Evolutionary conservation across 306 rosid species (phyloP).

Genomic region (Morella rubra): DNA sequence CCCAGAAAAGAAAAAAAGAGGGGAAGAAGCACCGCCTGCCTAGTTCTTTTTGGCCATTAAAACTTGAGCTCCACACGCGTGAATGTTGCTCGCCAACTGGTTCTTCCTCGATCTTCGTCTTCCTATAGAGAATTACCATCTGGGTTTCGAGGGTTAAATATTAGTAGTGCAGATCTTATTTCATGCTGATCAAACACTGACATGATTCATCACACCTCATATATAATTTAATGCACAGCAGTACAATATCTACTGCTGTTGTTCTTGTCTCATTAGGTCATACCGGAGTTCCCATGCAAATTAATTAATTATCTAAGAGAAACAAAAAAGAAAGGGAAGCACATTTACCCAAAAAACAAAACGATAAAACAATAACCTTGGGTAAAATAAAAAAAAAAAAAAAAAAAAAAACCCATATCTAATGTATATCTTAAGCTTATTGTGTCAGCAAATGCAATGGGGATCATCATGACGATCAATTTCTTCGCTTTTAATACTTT

Average conservation of each 20-base stretch:
- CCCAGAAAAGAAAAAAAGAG: background rate
- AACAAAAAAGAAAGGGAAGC: background rate
- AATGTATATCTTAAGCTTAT: background rate
- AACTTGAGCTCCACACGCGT: background rate
- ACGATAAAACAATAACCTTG: background rate
- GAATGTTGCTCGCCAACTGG: background rate
- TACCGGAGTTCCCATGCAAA: background rate
- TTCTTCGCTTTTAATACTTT: constrained; percentile 2
- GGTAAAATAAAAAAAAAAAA: background rate
- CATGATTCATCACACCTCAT: background rate
- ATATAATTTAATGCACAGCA: background rate
- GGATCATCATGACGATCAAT: constrained; percentile 2
- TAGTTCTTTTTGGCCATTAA: background rate
- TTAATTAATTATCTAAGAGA: background rate
- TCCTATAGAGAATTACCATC: background rate
- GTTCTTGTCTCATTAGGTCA: background rate
- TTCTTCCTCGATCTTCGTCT: background rate
- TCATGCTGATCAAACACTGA: too few relatives aligned
- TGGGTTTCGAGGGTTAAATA: too few relatives aligned
- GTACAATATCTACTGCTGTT: background rate
- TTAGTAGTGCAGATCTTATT: too few relatives aligned
- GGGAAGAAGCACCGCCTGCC: background rate
- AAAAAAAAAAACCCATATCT: background rate
- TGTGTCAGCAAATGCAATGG: constrained; percentile 12
- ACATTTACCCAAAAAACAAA: background rate